Percentiles rank a stretch among this genome's conserved stretches.
Conservation (phyloP, 495 filamentous ascomycete species). For the Hypoxylon trugodes region DNA sequence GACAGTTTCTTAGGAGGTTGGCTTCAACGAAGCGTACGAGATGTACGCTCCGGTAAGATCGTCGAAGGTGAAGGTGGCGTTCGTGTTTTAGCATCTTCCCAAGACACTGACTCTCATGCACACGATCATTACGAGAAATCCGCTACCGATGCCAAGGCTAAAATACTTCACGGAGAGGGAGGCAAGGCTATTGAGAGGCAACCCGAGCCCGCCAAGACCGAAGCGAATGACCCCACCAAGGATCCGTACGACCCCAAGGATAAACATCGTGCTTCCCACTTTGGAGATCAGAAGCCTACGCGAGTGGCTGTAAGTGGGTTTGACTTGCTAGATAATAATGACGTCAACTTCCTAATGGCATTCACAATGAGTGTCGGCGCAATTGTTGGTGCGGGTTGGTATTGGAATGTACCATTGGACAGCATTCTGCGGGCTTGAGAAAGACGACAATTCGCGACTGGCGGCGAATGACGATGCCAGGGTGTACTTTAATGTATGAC, state of each 20-base stretch:
- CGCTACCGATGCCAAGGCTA: constrained; percentile 50
- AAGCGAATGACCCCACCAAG: constrained; percentile 31
- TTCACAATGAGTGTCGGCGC: constrained; percentile 78
- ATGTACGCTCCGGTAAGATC: constrained; percentile 82
- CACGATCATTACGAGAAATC: constrained; percentile 27
- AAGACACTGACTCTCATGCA: constrained; percentile 26
- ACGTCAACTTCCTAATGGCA: constrained; percentile 92
- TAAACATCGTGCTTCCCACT: constrained; percentile 56
- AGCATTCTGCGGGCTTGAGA: constrained; percentile 47
- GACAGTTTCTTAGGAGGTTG: constrained; percentile 88
- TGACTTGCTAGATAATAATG: constrained; percentile 91
- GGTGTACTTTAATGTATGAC: too few species aligned
- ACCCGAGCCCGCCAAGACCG: constrained; percentile 23
- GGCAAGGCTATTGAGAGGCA: constrained; percentile 47
- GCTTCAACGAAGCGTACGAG: constrained; percentile 86
- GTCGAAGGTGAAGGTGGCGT: constrained; percentile 86
- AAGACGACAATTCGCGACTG: too few species aligned
- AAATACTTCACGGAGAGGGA: constrained; percentile 46
- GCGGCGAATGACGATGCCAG: too few species aligned
- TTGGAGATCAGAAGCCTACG: constrained; percentile 68
- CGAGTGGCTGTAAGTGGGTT: constrained; percentile 74
- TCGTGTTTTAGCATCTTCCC: constrained; percentile 68
- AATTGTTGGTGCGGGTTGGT: constrained; percentile 69
- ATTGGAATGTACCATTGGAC: constrained; percentile 57
- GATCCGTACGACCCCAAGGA: constrained; percentile 52